Evolutionary conservation across 805 yeast genomes (phyloP).

Genomic region (Candida boidinii): DNA sequence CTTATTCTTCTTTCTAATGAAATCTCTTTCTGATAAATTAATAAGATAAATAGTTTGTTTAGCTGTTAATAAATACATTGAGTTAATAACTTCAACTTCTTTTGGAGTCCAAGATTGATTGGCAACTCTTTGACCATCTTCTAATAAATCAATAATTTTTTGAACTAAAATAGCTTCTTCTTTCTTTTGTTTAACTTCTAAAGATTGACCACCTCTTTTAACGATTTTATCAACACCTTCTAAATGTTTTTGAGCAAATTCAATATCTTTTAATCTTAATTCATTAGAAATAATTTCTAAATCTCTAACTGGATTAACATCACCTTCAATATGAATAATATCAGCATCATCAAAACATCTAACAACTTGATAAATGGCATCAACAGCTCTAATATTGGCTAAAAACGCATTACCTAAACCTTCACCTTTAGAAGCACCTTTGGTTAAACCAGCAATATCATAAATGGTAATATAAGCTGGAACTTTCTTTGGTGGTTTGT

Average conservation of each 20-base stretch:
- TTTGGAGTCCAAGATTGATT: conserved; percentile 50
- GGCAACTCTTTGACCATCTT: conserved; percentile 56
- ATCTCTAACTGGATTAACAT: conserved; percentile 92
- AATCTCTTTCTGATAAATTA: conserved; percentile 69
- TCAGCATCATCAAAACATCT: conserved; percentile 98
- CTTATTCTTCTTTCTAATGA: conserved; percentile 41
- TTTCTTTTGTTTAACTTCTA: conserved; percentile 56
- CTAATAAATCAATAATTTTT: conserved; percentile 52
- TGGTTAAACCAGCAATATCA: conserved; percentile 97
- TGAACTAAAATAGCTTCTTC: conserved; percentile 52
- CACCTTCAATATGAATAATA: conserved; percentile 94
- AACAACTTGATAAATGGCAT: conserved; percentile 95
- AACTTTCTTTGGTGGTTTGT: conserved; percentile 76
- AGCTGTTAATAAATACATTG: conserved; percentile 70
- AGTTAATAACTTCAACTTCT: conserved; percentile 61
- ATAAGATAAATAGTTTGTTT: conserved; percentile 79
- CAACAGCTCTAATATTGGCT: conserved; percentile 94
- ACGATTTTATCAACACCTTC: conserved; percentile 49
- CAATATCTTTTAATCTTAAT: conserved; percentile 93
- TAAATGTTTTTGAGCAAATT: conserved; percentile 62
- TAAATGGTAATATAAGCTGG: conserved; percentile 91
- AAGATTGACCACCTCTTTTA: conserved; percentile 57
- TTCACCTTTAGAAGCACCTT: conserved; percentile 94
- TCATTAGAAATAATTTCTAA: conserved; percentile 86
- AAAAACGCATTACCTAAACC: conserved; percentile 97